Evolutionary conservation across 768 basidiomycete species (phyloP).

Genomic region (Hortiboletus flavorubellus): DNA sequence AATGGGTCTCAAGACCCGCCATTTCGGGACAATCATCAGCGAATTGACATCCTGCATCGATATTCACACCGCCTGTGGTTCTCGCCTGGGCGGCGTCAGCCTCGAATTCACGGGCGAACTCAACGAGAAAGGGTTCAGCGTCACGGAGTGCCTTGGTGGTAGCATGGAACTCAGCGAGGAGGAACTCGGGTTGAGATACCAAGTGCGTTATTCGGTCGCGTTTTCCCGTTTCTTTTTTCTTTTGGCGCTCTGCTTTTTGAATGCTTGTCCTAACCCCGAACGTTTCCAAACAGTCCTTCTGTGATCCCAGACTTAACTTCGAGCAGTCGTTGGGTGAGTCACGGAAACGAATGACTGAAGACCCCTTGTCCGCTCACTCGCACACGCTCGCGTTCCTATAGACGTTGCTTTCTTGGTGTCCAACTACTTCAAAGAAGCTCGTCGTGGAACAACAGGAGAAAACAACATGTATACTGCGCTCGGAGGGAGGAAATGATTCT

Average conservation of each 20-base stretch:
- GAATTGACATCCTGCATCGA: constrained; percentile 81
- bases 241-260: not conserved
- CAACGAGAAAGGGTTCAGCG: constrained; percentile 86
- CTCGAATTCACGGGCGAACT: constrained; percentile 93
- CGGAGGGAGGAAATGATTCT: constrained; percentile 20
- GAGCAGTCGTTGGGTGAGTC: constrained; percentile 89
- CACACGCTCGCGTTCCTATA: constrained; percentile 16
- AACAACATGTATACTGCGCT: constrained; percentile 30
- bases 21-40: constrained; percentile 84
- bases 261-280: not conserved
- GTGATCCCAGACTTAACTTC: constrained; percentile 91
- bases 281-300: constrained; percentile 63
- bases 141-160: constrained; percentile 95
- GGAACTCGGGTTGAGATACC: constrained; percentile 85
- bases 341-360: not conserved
- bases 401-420: constrained; percentile 87
- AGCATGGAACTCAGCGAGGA: constrained; percentile 94
- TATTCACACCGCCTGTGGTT: constrained; percentile 73
- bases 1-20: constrained; percentile 82
- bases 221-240: not conserved
- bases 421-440: constrained; percentile 71
- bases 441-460: constrained; percentile 35
- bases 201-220: constrained; percentile 42
- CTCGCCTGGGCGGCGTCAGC: constrained; percentile 78
- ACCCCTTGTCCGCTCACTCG: not conserved